Conservation (phyloP, 2,329 filamentous ascomycete genomes). For the Ampelomyces quisqualis region DNA sequence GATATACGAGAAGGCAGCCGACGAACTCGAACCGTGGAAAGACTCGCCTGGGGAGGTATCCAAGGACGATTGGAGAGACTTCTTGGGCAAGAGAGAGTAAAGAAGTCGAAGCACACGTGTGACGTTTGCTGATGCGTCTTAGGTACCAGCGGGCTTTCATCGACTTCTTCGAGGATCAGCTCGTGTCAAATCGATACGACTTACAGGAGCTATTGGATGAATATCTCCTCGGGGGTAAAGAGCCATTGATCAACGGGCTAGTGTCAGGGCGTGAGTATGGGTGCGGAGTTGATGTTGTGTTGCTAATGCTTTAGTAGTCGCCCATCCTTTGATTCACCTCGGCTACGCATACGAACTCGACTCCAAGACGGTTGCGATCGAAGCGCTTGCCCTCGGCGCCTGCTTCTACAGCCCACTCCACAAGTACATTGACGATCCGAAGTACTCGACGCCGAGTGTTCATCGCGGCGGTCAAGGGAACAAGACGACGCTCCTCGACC, state of each 20-base stretch:
- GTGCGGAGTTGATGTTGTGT: neutral
- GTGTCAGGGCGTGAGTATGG: slow-evolving; percentile 70
- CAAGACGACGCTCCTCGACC: slow-evolving; percentile 64
- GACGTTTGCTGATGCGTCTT: slow-evolving; percentile 13
- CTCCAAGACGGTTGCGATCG: slow-evolving; percentile 82
- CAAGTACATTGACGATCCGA: slow-evolving; percentile 68
- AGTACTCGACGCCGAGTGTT: slow-evolving; percentile 66
- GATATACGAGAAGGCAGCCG: slow-evolving; percentile 76
- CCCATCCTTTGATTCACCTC: slow-evolving; percentile 89
- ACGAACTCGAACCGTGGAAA: slow-evolving; percentile 73
- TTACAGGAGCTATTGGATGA: slow-evolving; percentile 77
- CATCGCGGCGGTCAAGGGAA: slow-evolving; percentile 42
- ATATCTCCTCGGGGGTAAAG: slow-evolving; percentile 71
- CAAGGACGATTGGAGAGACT: slow-evolving; percentile 82
- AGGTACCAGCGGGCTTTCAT: slow-evolving; percentile 86
- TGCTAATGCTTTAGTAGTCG: slow-evolving; percentile 57
- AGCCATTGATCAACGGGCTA: slow-evolving; percentile 78
- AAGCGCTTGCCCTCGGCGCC: slow-evolving; percentile 72
- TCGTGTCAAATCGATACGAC: slow-evolving; percentile 75
- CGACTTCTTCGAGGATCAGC: slow-evolving; percentile 92
- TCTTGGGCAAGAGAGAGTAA: slow-evolving; percentile 69
- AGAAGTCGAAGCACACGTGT: slow-evolving; percentile 17
- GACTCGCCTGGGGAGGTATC: slow-evolving; percentile 83
- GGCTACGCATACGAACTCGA: slow-evolving; percentile 91
- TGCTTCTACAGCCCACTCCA: slow-evolving; percentile 60